Percentiles rank a stretch among this genome's conserved stretches.
Evolutionary conservation across 2,329 filamentous ascomycete species (phyloP).

Genomic region (Diaporthe velutina): DNA sequence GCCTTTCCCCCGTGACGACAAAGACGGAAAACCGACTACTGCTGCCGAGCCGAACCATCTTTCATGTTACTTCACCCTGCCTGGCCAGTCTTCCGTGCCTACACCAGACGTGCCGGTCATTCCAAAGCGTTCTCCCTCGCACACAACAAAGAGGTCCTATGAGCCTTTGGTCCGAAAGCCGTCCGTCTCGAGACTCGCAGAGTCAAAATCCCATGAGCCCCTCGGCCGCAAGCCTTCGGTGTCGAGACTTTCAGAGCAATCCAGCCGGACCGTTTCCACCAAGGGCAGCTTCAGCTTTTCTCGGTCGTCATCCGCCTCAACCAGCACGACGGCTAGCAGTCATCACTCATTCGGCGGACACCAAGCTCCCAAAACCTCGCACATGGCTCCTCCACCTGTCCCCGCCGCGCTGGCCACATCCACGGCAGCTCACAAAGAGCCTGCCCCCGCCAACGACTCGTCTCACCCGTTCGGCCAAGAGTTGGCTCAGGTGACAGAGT

Average conservation of each 20-base stretch:
- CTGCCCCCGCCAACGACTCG: slow-evolving; percentile 48
- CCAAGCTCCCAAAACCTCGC: slow-evolving; percentile 45
- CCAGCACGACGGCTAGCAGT: slow-evolving; percentile 63
- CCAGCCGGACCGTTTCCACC: slow-evolving; percentile 64
- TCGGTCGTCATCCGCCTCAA: slow-evolving; percentile 69
- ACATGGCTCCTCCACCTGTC: slow-evolving; percentile 45
- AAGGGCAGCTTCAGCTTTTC: slow-evolving; percentile 70
- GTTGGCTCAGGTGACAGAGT: slow-evolving; percentile 90
- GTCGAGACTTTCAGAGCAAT: slow-evolving; percentile 69
- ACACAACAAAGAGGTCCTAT: slow-evolving; percentile 88
- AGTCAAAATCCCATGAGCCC: slow-evolving; percentile 71
- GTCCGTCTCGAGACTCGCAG: slow-evolving; percentile 62
- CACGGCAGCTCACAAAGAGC: slow-evolving; percentile 28
- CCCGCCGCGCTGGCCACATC: slow-evolving; percentile 36
- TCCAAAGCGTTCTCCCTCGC: slow-evolving; percentile 83
- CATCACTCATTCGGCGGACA: slow-evolving; percentile 50
- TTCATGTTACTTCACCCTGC: slow-evolving; percentile 74
- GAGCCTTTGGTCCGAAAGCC: slow-evolving; percentile 72
- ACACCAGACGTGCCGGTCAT: slow-evolving; percentile 69
- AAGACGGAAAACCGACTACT: slow-evolving; percentile 54
- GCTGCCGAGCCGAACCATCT: slow-evolving; percentile 75
- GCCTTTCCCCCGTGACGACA: slow-evolving; percentile 55
- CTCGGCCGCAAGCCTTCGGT: slow-evolving; percentile 61
- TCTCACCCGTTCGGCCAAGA: slow-evolving; percentile 88
- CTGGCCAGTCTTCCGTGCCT: slow-evolving; percentile 54